Evolutionary conservation across 768 basidiomycete genomes (phyloP), one percentile per base, ranked within the genome.

Genomic region (Phaffia tasmanica): DNA sequence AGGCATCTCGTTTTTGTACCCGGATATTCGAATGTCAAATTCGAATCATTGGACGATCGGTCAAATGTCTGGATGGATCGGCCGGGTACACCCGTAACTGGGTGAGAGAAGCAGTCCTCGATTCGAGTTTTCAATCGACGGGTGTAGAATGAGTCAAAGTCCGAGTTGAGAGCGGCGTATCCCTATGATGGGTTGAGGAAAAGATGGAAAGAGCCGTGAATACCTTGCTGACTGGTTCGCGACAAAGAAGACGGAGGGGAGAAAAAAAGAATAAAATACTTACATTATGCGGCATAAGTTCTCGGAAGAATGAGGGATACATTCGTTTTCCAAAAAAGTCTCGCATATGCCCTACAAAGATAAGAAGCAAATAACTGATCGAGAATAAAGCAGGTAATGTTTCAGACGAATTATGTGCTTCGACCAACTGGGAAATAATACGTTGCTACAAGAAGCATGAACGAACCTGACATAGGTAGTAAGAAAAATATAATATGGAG

Each of bases 91-190:
- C 91, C 90, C 0, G 94, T 95, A 62, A 89, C 83, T 19, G 94
- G 94, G 66, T 89, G 84, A 1, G 86, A 84, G 79, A 97, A 98
- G 74, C 91, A 94, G 74, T 97, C 92, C 72, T 95, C 92, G 78
- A 98, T 86, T 63, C 94, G 89, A 15, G 82, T 81, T 76, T 98
- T 98, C 70, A 98, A 83, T 3, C 93, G 86, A 60, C 94, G 89
- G 68, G 93, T 94, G 81, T 98, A 98, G 80, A 98, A 99, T 7
- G 95, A 98, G 77, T 98, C 94, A 71, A 98, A 98, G 76, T 98
- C 95, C 11, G 92, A 95, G 78, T 91, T 94, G 68, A 98, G 81
- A 6, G 95, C 88, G 1, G 93, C 94, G 73, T 95, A 93, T 65
- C 94, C 95, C 91, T 97, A 76, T 2, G 32, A 35, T 23, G 19